Conservation (phyloP, 1,139 yeast species). For the Pichia sp. region DNA sequence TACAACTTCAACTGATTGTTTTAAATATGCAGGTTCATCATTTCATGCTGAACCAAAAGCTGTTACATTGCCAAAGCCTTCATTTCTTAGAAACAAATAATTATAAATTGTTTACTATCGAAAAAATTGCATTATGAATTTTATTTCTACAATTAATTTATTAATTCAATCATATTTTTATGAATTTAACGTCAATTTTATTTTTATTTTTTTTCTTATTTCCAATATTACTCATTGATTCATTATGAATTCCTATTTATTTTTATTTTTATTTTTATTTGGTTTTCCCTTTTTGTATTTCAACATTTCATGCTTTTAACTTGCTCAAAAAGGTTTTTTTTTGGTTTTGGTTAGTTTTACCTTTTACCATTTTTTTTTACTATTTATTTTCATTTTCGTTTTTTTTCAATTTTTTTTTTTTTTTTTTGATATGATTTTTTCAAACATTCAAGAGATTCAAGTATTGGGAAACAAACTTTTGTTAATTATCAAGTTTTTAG, state of each 20-base stretch:
- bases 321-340: not conserved
- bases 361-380: not conserved
- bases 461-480: too few relatives aligned
- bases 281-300: not conserved
- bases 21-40: slow-evolving; percentile 49
- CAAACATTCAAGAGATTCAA: not conserved
- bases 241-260: not conserved
- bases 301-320: not conserved
- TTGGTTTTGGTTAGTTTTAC: not conserved
- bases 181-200: not conserved
- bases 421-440: not conserved
- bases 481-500: too few relatives aligned
- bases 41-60: slow-evolving; percentile 56
- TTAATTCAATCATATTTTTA: not conserved
- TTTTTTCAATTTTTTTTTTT: slow-evolving; percentile 1
- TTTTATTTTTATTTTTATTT: not conserved
- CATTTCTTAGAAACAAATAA: slow-evolving; percentile 33
- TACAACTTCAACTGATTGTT: slow-evolving; percentile 5
- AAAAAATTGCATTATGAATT: not conserved
- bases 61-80: slow-evolving; percentile 50
- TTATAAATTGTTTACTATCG: not conserved
- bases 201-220: not conserved
- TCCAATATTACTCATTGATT: not conserved
- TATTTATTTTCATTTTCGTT: not conserved
- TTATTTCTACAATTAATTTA: slow-evolving; percentile 1